Base-by-base conservation (phyloP, 441 rosid genomes). In the Croton setiger region DNA sequence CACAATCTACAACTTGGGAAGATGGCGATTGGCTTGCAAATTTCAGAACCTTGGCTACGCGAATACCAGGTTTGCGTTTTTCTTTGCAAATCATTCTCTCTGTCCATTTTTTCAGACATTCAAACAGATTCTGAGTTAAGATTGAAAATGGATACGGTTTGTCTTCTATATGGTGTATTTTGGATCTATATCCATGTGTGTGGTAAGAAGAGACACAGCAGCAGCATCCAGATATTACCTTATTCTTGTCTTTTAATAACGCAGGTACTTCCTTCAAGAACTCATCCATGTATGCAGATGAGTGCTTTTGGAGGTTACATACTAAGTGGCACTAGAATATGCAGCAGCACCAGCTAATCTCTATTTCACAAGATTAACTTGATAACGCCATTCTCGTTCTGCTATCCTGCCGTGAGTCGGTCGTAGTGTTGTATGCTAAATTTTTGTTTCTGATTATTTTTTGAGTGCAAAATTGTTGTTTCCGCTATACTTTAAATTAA, bases 271-370 rank as follows among this genome's bases (percentile, higher is more conserved):
- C 96, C 94, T 11, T 91, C 87, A 11, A 91, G 98, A 82, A 85
- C 96, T 54, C 98, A 93, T 76, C 99, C 98, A 39, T 86, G 80
- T 75, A 88, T 94, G 99, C 96, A 88, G 75, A 94, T 94, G 98
- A 90, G 87, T 72, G 85, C 91, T 39, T 83, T 79, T 43, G 97
- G 97, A 15, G 98, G 97, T 20, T 94, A 88, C 72, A 80, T 93
- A 70, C 83, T 91, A n/a, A 89, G 92, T 36, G 96, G 97, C 36
- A 86, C 82, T 14, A 85, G 84, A 75, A 83, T 86, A 68, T 81
- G 71, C 23, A 63, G 73, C n/a, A n/a, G n/a, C n/a, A n/a, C n/a
- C 80, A 73, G 68, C 76, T 64, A 68, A 70, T 21, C 14, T 27
- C 58, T 23, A 21, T 63, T 41, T 67, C 61, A n/a, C 21, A 39